phyloP scores from a whole-genome alignment of 176 grass and related monocot genomes.

The Panicum miliaceum region DNA sequence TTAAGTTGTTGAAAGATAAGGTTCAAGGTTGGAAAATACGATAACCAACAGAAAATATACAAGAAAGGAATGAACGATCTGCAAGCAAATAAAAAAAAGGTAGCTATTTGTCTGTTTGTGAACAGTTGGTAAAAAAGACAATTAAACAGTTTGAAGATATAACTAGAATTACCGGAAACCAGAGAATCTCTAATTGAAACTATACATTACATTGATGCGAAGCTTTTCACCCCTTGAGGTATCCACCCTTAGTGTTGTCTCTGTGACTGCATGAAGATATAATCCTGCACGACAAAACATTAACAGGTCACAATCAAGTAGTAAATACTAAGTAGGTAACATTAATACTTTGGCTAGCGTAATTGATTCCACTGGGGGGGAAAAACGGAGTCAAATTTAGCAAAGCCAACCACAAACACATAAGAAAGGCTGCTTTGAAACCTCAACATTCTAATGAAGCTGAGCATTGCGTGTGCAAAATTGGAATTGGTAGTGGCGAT shows the following conservation, averaged over 20 bases:
- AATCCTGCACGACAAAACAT: slow-evolving; percentile 61
- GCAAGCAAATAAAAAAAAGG: slow-evolving; percentile 7
- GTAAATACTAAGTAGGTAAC: neutral
- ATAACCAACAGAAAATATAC: neutral
- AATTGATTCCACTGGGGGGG: neutral
- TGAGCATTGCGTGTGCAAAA: neutral
- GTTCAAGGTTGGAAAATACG: neutral
- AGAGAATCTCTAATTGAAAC: neutral
- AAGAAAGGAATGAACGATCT: slow-evolving; percentile 1
- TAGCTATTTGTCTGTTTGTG: slow-evolving; percentile 1
- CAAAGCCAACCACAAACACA: neutral
- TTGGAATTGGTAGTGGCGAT: neutral
- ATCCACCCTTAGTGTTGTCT: slow-evolving; percentile 91
- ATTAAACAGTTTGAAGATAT: neutral
- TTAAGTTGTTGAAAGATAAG: slow-evolving; percentile 25
- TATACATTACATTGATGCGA: slow-evolving; percentile 83
- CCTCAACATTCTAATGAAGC: neutral
- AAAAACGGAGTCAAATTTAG: slow-evolving; percentile 2
- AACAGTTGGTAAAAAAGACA: slow-evolving; percentile 20
- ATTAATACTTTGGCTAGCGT: neutral
- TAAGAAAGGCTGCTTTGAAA: neutral
- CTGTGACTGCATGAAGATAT: slow-evolving; percentile 90
- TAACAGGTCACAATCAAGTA: slow-evolving; percentile 11
- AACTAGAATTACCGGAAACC: slow-evolving; percentile 11
- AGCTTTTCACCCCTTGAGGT: slow-evolving; percentile 88